Evolutionary conservation across 2,329 filamentous ascomycete species (phyloP), one percentile per base, ranked within the genome.

Genomic region (Nemania abortiva): DNA sequence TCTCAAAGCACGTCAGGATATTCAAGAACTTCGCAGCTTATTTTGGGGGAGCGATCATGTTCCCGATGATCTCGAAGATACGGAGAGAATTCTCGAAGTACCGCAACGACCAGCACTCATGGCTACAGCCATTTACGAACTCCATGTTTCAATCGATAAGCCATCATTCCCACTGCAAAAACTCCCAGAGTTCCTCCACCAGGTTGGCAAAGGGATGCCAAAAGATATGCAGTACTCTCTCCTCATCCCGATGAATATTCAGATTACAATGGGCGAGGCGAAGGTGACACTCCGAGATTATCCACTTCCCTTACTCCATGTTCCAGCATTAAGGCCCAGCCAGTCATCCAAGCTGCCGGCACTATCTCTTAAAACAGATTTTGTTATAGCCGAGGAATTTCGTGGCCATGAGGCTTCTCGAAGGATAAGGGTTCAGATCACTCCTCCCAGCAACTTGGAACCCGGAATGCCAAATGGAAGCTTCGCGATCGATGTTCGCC

Each of bases 151-250:
- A 37, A 86, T 99, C 68, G 96, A 98, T 80, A 98, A 97, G 79
- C 96, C 96, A 0, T 95, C 93, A 0, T 99, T 99, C 78, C 91
- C 94, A 0, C 84, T 97, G 68, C 85, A 89, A 2, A 90, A 97
- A 13, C 89, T 95, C 63, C 92, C 95, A 0, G 88, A 92, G 18
- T 99, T 97, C 78, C 84, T 99, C 29, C 88, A 98, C 77, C 89
- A 89, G 56, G 91, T 98, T 66, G 96, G 96, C n/a, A 99, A 99
- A 82, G 96, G 96, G 0, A 97, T 99, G 89, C 96, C 96, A 0
- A 86, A 89, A 70, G 91, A 97, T 76, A 99, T 94, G 88, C 85
- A 95, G 76, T 99, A 98, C 79, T 90, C 94, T 10, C 85, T 99
- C 22, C 86, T 99, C 20, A 85, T 99, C 11, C 97, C 96, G 0